A percentile compares a stretch with the other conserved stretches of the same genome.
Evolutionary conservation across 352 stramenopile species (phyloP).

Genomic region (Paralagenidium karlingii): DNA sequence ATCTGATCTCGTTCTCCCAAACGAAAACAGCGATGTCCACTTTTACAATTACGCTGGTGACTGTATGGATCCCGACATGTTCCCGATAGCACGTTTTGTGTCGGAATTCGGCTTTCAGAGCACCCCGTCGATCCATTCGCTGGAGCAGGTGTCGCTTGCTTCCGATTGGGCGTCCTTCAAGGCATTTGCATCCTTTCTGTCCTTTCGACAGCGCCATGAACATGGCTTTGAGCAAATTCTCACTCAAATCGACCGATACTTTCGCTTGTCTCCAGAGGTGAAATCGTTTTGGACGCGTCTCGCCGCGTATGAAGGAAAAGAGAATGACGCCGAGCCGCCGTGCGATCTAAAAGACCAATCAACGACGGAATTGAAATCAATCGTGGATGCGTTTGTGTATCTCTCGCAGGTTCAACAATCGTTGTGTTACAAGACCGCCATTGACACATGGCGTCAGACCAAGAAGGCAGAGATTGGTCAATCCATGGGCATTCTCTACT

Average conservation of each 20-base stretch:
- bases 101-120: constrained; percentile 85
- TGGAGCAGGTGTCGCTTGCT: constrained; percentile 27
- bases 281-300: not conserved
- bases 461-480: constrained; percentile 29
- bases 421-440: constrained; percentile 67
- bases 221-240: constrained; percentile 69
- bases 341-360: no score
- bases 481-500: constrained; percentile 79
- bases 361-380: no score
- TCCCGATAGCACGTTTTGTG: constrained; percentile 60
- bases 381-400: constrained; percentile 52
- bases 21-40: constrained; percentile 72
- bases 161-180: constrained; percentile 58
- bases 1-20: no score
- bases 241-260: constrained; percentile 48
- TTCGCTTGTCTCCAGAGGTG: constrained; percentile 56
- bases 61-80: constrained; percentile 61
- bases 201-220: constrained; percentile 70
- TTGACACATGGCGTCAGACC: constrained; percentile 50
- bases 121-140: constrained; percentile 36
- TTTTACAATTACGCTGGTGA: constrained; percentile 77
- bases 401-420: constrained; percentile 69
- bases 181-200: constrained; percentile 55
- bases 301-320: not conserved
- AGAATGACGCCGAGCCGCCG: no score